Evolutionary conservation across 2,329 filamentous ascomycete species (phyloP), one percentile per base, ranked within the genome.

Genomic region (Fusarium sp.): DNA sequence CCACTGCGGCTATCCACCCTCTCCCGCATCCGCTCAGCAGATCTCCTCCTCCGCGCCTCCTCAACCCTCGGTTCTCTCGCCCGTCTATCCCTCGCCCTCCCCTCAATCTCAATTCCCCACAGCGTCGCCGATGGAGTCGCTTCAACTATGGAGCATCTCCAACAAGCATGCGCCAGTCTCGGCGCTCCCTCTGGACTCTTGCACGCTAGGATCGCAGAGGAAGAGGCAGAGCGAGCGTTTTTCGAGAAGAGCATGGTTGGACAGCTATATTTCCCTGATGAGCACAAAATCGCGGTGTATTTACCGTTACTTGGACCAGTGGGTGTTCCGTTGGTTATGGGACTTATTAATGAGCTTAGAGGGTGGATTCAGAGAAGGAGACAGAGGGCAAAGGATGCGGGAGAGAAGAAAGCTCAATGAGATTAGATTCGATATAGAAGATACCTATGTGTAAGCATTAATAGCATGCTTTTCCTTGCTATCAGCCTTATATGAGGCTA

Each of bases 231-330:
- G 80, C 91, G 92, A 68, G 95, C 95, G 0, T 99, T 99, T 82
- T 99, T 99, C 76, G 96, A 99, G 82, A 97, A 97, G 83, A 97
- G 93, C 78, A 99, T 99, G 96, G 96, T 99, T 18, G 96, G 95
- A 0, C 96, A 98, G 83, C 91, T 98, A 5, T 99, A 98, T 82
- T 99, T 99, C 81, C 96, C 96, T 0, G 96, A 99, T 78, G 96
- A 99, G 83, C 96, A 99, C 82, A 99, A 98, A 82, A 90, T 99
- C 29, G 96, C 96, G 1, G 96, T 99, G 2, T 99, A 99, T 80
- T 83, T 99, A 76, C 96, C 96, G 3, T 84, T 99, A 16, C 83
- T 99, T 44, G 96, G 96, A 1, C 96, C 96, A 0, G 91, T 98
- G 44, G 94, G 93, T 9, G 95, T 98, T 18, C 96, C 96, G 41